Evolutionary conservation across 2,329 filamentous ascomycete species (phyloP).

Genomic region (Penicillium sp.): DNA sequence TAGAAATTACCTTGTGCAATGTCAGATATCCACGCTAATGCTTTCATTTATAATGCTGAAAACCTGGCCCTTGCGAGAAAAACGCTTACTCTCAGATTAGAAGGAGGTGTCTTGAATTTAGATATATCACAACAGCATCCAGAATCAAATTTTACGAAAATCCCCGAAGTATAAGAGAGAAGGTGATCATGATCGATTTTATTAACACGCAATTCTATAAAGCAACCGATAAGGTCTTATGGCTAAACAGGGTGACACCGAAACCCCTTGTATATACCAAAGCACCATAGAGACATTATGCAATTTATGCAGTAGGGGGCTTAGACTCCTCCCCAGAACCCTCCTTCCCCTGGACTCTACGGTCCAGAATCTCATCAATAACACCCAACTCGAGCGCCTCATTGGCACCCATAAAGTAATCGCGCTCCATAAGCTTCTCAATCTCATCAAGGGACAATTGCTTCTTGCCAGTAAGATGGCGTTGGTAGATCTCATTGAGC

Average conservation of each 20-base stretch:
- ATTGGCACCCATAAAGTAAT: constrained; percentile 86
- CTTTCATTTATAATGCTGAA: not conserved
- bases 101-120: not conserved
- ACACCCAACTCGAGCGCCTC: constrained; percentile 90
- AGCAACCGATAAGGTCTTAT: not conserved
- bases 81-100: not conserved
- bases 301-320: constrained; percentile 19
- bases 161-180: not conserved
- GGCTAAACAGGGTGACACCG: not conserved
- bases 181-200: too few species aligned
- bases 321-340: constrained; percentile 25
- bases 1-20: not conserved
- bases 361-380: constrained; percentile 78
- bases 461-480: constrained; percentile 71
- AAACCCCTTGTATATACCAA: not conserved
- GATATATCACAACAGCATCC: not conserved
- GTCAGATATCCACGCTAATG: too few species aligned
- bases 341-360: constrained; percentile 34
- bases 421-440: constrained; percentile 93
- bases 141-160: not conserved
- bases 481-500: constrained; percentile 85
- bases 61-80: not conserved
- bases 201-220: not conserved
- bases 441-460: constrained; percentile 76
- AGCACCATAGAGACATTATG: not conserved